phyloP scores from a whole-genome alignment of 192 early-diverging fungal genomes.

The Linnemannia hyalina region DNA sequence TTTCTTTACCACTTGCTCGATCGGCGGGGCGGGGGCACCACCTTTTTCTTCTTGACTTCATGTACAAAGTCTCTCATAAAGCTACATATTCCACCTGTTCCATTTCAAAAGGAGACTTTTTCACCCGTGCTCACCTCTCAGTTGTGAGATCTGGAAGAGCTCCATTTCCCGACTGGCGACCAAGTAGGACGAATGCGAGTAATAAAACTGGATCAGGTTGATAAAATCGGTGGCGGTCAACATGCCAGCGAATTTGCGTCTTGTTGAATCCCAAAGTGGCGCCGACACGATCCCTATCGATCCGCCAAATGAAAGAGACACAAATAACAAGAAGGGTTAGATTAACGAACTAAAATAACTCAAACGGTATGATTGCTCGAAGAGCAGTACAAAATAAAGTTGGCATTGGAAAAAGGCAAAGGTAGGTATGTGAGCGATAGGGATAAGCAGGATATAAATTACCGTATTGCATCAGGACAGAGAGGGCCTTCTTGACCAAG shows the following conservation, averaged over 20 bases:
- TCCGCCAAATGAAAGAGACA: background rate
- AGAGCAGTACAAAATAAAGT: too few relatives aligned
- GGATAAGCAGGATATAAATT: constrained; percentile 19
- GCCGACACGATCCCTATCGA: constrained; percentile 83
- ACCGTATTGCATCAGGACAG: constrained; percentile 96
- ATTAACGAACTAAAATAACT: background rate
- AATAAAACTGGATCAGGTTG: constrained; percentile 94
- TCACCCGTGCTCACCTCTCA: constrained; percentile 65
- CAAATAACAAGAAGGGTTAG: background rate
- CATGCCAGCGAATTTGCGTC: constrained; percentile 92
- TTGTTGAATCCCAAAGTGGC: constrained; percentile 88
- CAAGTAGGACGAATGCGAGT: constrained; percentile 81
- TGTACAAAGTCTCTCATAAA: background rate
- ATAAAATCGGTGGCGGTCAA: constrained; percentile 97
- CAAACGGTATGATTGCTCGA: background rate
- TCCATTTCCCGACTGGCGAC: constrained; percentile 92
- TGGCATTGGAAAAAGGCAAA: background rate
- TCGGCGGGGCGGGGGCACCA: background rate
- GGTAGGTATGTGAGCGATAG: background rate
- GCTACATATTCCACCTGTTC: background rate
- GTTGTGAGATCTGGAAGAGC: constrained; percentile 75
- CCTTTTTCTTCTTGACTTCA: background rate
- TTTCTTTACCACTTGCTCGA: background rate
- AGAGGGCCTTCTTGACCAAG: constrained; percentile 92
- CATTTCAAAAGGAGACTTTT: background rate